These are phyloP conservation scores for Vaccinium myrtillus DNA, from an alignment of 148 eudicot genomes.

Conservation along the genomic window DNA sequence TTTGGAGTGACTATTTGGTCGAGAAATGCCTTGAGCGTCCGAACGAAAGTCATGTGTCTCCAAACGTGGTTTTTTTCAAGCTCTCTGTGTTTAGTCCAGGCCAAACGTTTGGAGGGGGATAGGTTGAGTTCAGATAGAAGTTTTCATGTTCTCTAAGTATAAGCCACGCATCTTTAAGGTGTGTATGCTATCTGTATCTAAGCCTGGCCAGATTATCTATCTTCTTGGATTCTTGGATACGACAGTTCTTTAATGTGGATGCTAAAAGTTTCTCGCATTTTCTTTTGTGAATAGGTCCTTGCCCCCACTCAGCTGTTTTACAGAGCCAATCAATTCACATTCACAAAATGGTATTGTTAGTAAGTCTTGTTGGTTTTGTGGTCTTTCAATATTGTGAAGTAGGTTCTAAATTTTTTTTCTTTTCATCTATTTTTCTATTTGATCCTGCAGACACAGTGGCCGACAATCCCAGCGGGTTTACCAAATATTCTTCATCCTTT, in stretches of 20 bases:
- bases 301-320: conserved; percentile 74
- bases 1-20: not conserved
- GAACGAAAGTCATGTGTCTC: not conserved
- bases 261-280: conserved; percentile 11
- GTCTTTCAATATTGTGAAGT: not conserved
- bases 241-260: not conserved
- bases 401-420: not conserved
- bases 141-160: not conserved
- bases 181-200: not conserved
- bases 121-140: not conserved
- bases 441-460: conserved; percentile 76
- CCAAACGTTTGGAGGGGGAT: not conserved
- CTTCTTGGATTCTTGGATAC: not conserved
- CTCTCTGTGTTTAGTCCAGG: not conserved
- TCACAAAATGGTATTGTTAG: conserved; percentile 66
- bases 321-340: conserved; percentile 73
- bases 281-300: conserved; percentile 57
- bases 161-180: not conserved
- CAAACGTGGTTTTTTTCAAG: not conserved
- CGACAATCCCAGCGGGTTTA: conserved; percentile 47
- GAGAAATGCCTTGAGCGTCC: not conserved
- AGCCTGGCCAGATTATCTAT: not conserved
- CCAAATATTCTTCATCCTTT: conserved; percentile 55
- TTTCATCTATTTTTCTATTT: not conserved
- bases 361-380: not conserved